These are phyloP conservation scores for Dothistroma pini DNA, from an alignment of 2,329 filamentous ascomycete species.

Conservation along the genomic window DNA sequence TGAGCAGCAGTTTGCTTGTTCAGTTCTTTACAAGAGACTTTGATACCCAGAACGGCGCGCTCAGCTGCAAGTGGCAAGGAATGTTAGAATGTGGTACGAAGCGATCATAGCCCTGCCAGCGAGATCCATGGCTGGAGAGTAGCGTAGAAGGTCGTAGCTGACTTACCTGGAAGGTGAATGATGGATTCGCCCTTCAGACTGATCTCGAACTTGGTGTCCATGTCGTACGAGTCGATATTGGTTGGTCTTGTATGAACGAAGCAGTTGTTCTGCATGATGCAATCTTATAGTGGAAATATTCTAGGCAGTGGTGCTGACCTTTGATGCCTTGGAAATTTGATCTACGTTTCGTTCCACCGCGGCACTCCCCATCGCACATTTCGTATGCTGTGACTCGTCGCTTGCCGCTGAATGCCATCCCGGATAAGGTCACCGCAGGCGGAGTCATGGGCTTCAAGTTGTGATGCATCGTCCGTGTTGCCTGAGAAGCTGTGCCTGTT, in stretches of 20 bases:
- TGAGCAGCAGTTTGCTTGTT: conserved; percentile 4
- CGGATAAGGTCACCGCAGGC: too few species aligned
- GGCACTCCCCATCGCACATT: too few species aligned
- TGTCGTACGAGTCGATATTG: neutral
- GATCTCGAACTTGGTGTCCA: conserved; percentile 2
- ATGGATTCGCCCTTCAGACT: neutral
- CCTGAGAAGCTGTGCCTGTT: neutral
- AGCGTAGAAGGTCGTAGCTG: neutral
- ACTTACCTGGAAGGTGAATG: neutral
- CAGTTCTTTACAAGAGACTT: neutral
- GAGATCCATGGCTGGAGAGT: too few species aligned
- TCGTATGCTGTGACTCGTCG: too few species aligned
- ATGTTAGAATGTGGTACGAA: neutral
- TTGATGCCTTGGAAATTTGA: neutral
- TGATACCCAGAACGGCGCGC: conserved; percentile 5
- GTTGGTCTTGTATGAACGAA: too few species aligned
- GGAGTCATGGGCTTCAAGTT: neutral
- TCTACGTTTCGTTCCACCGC: neutral
- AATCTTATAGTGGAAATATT: neutral
- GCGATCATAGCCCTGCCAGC: too few species aligned
- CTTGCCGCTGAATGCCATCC: too few species aligned
- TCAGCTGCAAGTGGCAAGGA: conserved; percentile 2
- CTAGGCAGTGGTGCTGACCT: neutral
- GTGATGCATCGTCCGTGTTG: neutral
- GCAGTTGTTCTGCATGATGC: neutral